Percentiles rank a stretch among this genome's conserved stretches.
Evolutionary conservation across 1,139 yeast genomes (phyloP).

Genomic region (Geotrichum macrosporum): DNA sequence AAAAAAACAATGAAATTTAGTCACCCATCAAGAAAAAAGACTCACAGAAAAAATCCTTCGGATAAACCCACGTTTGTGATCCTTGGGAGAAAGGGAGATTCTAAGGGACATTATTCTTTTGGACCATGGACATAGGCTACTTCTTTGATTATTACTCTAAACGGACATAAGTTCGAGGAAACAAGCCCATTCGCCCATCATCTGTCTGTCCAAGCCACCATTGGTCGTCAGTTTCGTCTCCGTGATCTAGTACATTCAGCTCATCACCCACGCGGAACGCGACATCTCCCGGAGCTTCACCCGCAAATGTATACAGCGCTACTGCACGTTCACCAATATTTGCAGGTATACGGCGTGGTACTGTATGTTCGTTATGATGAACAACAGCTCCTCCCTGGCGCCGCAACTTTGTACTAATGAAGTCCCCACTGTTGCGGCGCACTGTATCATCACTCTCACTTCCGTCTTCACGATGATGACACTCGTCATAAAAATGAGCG

Average conservation of each 20-base stretch:
- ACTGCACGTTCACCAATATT: conserved; percentile 31
- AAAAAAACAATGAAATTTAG: no score
- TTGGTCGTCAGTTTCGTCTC: conserved; percentile 40
- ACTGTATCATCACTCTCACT: conserved; percentile 6
- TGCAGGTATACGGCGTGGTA: conserved; percentile 9
- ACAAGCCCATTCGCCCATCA: conserved; percentile 47
- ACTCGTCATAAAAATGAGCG: conserved; percentile 1
- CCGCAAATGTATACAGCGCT: conserved; percentile 39
- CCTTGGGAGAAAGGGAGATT: no score
- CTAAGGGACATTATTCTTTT: no score
- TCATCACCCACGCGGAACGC: conserved; percentile 48
- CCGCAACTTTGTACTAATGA: conserved; percentile 8
- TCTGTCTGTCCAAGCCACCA: conserved; percentile 61
- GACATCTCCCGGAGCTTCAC: conserved; percentile 48
- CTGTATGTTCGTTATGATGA: no score
- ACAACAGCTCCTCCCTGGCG: no score
- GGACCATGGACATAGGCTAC: no score
- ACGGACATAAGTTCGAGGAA: conserved; percentile 53
- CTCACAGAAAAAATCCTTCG: no score
- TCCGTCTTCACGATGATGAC: no score
- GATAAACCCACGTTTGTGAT: no score
- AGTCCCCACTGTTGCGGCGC: conserved; percentile 9
- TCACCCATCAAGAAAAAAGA: no score
- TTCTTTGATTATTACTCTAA: background rate
- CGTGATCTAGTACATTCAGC: conserved; percentile 44